A percentile compares a stretch with the other conserved stretches of the same genome.
Evolutionary conservation across 192 early-diverging fungal species (phyloP).

Genomic region (Coemansia sp.): DNA sequence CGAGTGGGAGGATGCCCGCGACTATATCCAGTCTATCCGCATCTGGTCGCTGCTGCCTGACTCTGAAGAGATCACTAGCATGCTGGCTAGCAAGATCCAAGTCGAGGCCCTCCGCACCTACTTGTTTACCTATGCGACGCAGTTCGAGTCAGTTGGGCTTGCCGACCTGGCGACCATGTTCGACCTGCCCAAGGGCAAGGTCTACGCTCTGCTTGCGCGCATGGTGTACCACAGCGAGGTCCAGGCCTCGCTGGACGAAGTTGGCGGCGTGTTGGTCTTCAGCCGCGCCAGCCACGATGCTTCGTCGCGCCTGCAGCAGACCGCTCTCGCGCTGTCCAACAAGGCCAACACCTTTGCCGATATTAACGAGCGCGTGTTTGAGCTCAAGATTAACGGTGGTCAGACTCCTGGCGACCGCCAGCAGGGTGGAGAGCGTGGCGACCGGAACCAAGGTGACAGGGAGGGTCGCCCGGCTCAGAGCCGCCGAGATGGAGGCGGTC

Average conservation of each 20-base stretch:
- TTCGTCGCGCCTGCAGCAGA: conserved; percentile 74
- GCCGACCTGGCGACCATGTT: conserved; percentile 87
- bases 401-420: conserved; percentile 43
- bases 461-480: conserved; percentile 42
- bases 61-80: conserved; percentile 81
- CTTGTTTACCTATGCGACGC: conserved; percentile 86
- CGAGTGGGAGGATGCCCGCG: conserved; percentile 87
- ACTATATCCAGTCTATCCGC: conserved; percentile 87
- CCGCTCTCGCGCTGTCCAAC: conserved; percentile 82
- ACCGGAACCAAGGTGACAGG: conserved; percentile 34
- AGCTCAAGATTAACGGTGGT: conserved; percentile 61
- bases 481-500: conserved; percentile 29
- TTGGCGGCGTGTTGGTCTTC: conserved; percentile 75
- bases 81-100: conserved; percentile 89
- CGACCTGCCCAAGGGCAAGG: conserved; percentile 61
- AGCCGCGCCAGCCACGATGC: conserved; percentile 70
- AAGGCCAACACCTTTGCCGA: conserved; percentile 86
- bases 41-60: conserved; percentile 91
- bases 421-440: conserved; percentile 31
- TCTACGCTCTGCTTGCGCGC: conserved; percentile 79
- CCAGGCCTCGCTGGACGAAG: conserved; percentile 82
- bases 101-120: conserved; percentile 96
- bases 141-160: conserved; percentile 87
- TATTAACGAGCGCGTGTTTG: conserved; percentile 86
- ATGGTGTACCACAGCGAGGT: conserved; percentile 96